Conservation (phyloP, 176 grass and related monocot genomes). For the Rhynchospora tenuis region DNA sequence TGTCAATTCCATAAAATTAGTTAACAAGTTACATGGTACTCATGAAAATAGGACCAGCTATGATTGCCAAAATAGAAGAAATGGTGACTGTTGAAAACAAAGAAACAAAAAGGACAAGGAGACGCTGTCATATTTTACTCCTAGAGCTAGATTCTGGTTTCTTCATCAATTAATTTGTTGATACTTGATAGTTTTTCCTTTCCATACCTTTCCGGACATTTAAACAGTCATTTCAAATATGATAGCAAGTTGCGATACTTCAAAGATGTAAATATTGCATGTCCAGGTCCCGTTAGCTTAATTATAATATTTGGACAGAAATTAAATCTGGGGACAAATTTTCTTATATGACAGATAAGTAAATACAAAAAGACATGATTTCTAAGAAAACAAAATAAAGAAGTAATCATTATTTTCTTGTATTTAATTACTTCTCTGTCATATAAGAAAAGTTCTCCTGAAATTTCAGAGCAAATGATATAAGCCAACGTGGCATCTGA, state of each 20-base stretch:
- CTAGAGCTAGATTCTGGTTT: background rate
- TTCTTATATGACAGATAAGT: background rate
- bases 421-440: background rate
- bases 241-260: background rate
- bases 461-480: background rate
- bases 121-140: background rate
- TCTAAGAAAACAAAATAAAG: background rate
- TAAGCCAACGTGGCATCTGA: background rate
- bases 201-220: background rate
- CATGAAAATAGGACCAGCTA: background rate
- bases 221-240: background rate
- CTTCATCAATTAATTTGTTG: background rate
- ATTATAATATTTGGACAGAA: background rate
- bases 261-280: background rate
- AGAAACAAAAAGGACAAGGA: slow-evolving; percentile 5
- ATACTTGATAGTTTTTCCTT: background rate
- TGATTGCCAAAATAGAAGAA: background rate
- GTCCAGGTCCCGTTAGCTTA: background rate
- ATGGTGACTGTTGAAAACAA: background rate
- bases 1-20: background rate
- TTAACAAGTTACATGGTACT: background rate
- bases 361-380: background rate
- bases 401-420: background rate
- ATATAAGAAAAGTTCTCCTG: background rate
- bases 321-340: background rate